Evolutionary conservation across 148 eudicot genomes (phyloP), one percentile per base, ranked within the genome.

Genomic region (Linanthus parryae): DNA sequence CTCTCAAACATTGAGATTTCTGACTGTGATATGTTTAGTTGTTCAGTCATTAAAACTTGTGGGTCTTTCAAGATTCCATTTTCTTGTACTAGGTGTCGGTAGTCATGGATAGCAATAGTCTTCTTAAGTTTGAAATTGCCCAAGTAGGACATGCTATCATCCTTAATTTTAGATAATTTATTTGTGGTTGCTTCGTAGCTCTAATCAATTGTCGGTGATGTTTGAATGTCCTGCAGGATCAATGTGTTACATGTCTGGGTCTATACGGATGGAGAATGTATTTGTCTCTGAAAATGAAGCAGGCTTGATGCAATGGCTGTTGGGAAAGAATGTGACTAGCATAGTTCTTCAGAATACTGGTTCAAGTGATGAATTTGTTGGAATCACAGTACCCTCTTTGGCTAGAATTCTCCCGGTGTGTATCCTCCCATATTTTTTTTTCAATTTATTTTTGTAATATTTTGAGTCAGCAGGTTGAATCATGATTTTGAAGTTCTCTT

Each of bases 211-310:
- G 22, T 19, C 20, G 21, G 7, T 44, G 38, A 3, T n/a, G 5
- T 36, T 23, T 38, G 20, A 48, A 37, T 58, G 37, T 25, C 23
- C 57, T 64, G 60, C 94, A 86, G 98, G 97, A 52, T 81, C 95
- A 29, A 83, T 91, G 98, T 91, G 98, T 72, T 91, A 83, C 66
- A 91, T 81, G 66, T 91, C 98, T 40, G 98, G 87, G 16, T 83
- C 87, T 24, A 56, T 86, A 39, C 89, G 81, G 72, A 74, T 86
- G 84, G 95, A 91, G 56, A 91, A 86, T 66, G 72, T 81, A 57
- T 81, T 66, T 69, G 65, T 74, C 41, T 81, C 94, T 7, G 98
- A 91, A 69, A 80, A 83, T 69, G 98, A 91, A 66, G 85, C 75
- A 12, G 95, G 98, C 58, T 69, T 86, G 62, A 86, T 89, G 98